These are phyloP conservation scores for Salix brachista DNA, from an alignment of 345 rosid species.

Conservation along the genomic window DNA sequence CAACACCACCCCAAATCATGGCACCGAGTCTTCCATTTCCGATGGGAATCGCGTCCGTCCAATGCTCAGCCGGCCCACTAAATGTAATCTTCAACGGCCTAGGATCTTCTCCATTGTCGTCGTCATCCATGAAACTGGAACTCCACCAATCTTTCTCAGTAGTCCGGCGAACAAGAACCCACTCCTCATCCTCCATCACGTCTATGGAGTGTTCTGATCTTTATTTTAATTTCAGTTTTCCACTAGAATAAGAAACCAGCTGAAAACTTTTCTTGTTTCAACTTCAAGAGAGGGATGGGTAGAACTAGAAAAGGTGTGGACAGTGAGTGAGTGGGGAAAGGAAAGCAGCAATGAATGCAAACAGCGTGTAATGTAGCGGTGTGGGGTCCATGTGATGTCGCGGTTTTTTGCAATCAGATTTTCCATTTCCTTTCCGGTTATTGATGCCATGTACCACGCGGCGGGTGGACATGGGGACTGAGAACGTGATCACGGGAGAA, in stretches of 20 bases:
- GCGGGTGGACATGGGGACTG: background rate
- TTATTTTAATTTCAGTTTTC: background rate
- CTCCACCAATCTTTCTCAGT: conserved; percentile 44
- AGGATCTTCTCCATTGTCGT: conserved; percentile 27
- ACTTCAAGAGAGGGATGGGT: background rate
- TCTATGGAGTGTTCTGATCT: background rate
- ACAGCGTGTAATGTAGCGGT: background rate
- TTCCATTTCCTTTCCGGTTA: background rate
- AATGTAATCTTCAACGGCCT: conserved; percentile 60
- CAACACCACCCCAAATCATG: conserved; percentile 85
- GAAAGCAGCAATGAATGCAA: background rate
- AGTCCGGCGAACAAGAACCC: conserved; percentile 47
- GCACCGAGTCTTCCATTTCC: conserved; percentile 95
- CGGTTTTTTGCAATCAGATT: background rate
- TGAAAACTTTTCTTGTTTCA: background rate
- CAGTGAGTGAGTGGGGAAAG: background rate
- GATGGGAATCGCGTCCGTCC: conserved; percentile 84
- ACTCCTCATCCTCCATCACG: conserved; percentile 34
- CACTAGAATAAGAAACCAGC: background rate
- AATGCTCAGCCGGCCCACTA: conserved; percentile 60
- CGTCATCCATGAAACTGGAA: conserved; percentile 27
- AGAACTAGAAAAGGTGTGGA: background rate
- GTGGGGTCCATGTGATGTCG: conserved; percentile 3
- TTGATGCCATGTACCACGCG: background rate
- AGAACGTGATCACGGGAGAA: background rate